Evolutionary conservation across 768 basidiomycete genomes (phyloP).

Genomic region (Leccinum subgranulosum): DNA sequence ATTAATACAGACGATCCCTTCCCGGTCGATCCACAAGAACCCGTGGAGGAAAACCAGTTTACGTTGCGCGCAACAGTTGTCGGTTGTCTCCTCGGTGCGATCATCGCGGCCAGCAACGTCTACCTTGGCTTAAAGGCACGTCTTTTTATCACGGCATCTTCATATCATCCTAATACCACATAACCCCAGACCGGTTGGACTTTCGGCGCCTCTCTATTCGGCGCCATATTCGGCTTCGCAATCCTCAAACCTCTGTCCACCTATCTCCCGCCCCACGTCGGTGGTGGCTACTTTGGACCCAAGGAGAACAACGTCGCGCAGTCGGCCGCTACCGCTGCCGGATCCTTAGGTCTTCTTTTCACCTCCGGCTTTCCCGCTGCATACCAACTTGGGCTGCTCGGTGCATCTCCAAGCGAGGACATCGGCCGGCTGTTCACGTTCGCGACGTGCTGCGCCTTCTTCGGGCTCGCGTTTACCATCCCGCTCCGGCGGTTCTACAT

Average conservation of each 20-base stretch:
- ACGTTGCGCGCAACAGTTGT: not conserved
- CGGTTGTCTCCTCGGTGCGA: not conserved
- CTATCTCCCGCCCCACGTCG: not conserved
- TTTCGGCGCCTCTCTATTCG: slow-evolving; percentile 1
- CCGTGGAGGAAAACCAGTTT: slow-evolving; percentile 1
- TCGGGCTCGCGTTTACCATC: not conserved
- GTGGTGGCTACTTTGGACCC: slow-evolving; percentile 1
- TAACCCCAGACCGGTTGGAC: not conserved
- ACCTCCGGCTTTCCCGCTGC: not conserved
- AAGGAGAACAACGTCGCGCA: slow-evolving; percentile 1
- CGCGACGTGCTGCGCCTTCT: not conserved
- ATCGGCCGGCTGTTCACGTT: not conserved
- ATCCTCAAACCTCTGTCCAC: not conserved
- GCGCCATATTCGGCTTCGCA: slow-evolving; percentile 1
- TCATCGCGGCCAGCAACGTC: not conserved
- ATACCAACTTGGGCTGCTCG: not conserved
- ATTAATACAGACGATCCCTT: slow-evolving; percentile 3
- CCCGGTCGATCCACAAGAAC: not conserved
- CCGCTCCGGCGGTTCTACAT: not conserved
- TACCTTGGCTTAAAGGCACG: slow-evolving; percentile 3
- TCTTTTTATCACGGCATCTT: not conserved
- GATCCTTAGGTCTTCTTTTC: not conserved
- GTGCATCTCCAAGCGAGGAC: not conserved
- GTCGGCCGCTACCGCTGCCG: not conserved
- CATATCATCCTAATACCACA: not conserved